phyloP scores from a whole-genome alignment of 257 asterid species.

The Ballota nigra region DNA sequence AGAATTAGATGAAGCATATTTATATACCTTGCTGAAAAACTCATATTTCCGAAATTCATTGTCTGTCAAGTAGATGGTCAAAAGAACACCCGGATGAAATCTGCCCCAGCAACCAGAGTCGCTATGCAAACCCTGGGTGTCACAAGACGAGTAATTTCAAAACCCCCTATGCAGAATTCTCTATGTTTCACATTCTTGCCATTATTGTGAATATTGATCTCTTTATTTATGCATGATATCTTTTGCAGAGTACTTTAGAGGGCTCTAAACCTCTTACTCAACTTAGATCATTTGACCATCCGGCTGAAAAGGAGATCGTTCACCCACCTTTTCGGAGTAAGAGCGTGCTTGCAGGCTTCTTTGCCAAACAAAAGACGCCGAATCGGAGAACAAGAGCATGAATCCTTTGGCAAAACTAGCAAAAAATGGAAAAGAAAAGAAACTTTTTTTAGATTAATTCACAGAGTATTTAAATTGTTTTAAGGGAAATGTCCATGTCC shows the following conservation, averaged over 20 bases:
- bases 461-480: background rate
- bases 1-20: background rate
- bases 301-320: constrained; percentile 35
- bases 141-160: constrained; percentile 52
- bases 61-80: constrained; percentile 42
- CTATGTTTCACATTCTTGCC: background rate
- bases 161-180: constrained; percentile 18
- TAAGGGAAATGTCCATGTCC: constrained; percentile 21
- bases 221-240: background rate
- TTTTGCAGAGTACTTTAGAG: constrained; percentile 54
- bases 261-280: constrained; percentile 51
- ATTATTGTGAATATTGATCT: background rate
- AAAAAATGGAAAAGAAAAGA: background rate
- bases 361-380: constrained; percentile 61
- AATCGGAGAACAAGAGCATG: constrained; percentile 36
- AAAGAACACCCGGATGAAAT: constrained; percentile 44
- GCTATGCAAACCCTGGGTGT: constrained; percentile 77
- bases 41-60: constrained; percentile 11
- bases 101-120: constrained; percentile 58
- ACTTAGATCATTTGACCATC: constrained; percentile 51
- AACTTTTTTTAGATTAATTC: background rate
- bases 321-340: constrained; percentile 59
- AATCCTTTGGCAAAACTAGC: constrained; percentile 1
- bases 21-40: background rate
- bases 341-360: constrained; percentile 69